These are phyloP conservation scores for Erucastrum elatum DNA, from an alignment of 345 rosid species.

Conservation along the genomic window DNA sequence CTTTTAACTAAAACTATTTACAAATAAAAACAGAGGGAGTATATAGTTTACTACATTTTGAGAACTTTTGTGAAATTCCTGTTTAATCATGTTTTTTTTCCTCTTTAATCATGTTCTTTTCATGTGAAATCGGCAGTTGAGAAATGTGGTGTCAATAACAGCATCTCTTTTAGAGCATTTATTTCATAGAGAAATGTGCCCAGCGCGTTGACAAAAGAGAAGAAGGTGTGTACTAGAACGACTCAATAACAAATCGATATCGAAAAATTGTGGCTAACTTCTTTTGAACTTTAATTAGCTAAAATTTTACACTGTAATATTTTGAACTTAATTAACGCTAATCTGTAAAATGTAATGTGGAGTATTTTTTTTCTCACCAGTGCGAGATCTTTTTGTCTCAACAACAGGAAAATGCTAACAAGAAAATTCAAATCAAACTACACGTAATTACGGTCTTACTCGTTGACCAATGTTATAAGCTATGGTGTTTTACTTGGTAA, in stretches of 20 bases:
- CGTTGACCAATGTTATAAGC: conserved; percentile 23
- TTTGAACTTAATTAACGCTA: background rate
- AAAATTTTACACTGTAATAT: background rate
- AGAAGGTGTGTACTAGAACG: conserved; percentile 1
- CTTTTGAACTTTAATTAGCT: background rate
- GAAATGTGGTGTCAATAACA: background rate
- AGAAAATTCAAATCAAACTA: conserved; percentile 2
- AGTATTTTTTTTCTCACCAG: background rate
- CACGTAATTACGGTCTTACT: conserved; percentile 29
- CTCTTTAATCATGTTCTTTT: background rate
- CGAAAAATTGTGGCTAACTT: conserved; percentile 1
- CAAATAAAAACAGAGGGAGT: no score
- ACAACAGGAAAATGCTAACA: background rate
- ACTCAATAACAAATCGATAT: conserved; percentile 19
- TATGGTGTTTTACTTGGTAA: conserved; percentile 32
- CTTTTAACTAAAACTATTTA: no score
- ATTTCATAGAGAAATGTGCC: conserved; percentile 16
- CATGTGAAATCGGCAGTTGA: background rate
- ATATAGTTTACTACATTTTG: background rate
- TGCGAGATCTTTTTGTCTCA: background rate
- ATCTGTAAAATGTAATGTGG: background rate
- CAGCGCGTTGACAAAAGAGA: conserved; percentile 1
- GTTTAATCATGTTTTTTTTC: background rate
- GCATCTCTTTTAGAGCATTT: background rate
- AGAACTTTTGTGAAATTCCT: background rate